Evolutionary conservation across 257 asterid species (phyloP).

Genomic region (Solanum chilense): DNA sequence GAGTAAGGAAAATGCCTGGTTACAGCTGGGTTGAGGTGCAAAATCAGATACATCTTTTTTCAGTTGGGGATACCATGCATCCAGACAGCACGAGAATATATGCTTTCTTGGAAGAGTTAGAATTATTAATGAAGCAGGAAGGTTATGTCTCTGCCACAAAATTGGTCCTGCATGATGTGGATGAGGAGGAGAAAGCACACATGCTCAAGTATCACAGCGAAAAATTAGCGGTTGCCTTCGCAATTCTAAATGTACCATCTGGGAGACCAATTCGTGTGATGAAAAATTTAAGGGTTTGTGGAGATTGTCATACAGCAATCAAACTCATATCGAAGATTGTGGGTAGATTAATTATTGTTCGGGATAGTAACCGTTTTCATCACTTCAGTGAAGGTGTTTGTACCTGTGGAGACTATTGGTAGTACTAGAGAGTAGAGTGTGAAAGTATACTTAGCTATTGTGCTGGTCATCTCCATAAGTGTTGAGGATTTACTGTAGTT

Average conservation of each 20-base stretch:
- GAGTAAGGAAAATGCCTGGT: constrained; percentile 62
- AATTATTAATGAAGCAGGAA: constrained; percentile 49
- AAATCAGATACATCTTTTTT: constrained; percentile 63
- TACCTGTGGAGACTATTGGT: constrained; percentile 96
- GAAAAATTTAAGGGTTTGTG: constrained; percentile 86
- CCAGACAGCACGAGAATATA: constrained; percentile 46
- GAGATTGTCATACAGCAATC: constrained; percentile 80
- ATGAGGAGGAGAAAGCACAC: constrained; percentile 85
- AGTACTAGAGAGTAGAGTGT: not conserved
- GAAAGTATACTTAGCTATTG: not conserved
- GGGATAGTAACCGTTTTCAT: constrained; percentile 93
- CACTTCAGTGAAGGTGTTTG: constrained; percentile 77
- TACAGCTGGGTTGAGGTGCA: constrained; percentile 92
- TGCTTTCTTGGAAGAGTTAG: constrained; percentile 67
- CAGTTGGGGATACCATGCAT: constrained; percentile 75
- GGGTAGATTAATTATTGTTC: constrained; percentile 63
- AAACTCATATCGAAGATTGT: constrained; percentile 69
- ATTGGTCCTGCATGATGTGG: constrained; percentile 87
- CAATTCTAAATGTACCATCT: constrained; percentile 54
- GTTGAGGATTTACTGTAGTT: not conserved
- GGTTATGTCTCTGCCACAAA: constrained; percentile 74
- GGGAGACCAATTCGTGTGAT: constrained; percentile 83
- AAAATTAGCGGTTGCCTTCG: constrained; percentile 82
- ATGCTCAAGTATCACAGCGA: constrained; percentile 93
- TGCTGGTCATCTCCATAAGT: not conserved